A percentile compares a stretch with the other conserved stretches of the same genome.
These are phyloP conservation scores for Cryptosporidium ryanae DNA, from an alignment of 169 alveolate genomes.

Conservation along the genomic window DNA sequence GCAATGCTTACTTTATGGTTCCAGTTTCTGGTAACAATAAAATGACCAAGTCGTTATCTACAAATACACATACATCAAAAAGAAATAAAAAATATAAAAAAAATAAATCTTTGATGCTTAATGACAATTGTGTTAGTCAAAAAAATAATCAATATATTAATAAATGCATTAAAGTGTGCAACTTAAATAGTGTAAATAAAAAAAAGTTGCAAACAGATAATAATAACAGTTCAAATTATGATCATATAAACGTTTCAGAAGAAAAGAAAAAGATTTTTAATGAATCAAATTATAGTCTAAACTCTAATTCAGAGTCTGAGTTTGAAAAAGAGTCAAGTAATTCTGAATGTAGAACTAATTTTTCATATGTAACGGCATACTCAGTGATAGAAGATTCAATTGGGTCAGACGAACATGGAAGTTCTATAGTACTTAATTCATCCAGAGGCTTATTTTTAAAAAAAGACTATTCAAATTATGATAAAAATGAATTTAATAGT, in stretches of 20 bases:
- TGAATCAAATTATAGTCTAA: background rate
- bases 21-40: no score
- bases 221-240: no score
- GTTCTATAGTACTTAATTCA: background rate
- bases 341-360: conserved; percentile 61
- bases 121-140: background rate
- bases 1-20: no score
- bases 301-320: background rate
- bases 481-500: background rate
- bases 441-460: background rate
- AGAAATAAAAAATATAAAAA: background rate
- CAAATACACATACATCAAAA: background rate
- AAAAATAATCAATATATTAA: background rate
- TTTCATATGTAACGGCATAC: conserved; percentile 48
- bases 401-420: background rate
- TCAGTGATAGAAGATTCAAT: conserved; percentile 16
- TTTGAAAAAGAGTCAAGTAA: conserved; percentile 2
- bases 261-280: background rate
- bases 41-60: no score
- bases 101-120: background rate
- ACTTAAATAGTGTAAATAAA: no score
- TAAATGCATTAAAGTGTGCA: no score
- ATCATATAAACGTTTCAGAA: background rate
- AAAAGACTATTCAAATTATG: background rate
- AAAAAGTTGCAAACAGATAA: no score